Evolutionary conservation across 331 rosid genomes (phyloP).

Genomic region (Rosa hybrid): DNA sequence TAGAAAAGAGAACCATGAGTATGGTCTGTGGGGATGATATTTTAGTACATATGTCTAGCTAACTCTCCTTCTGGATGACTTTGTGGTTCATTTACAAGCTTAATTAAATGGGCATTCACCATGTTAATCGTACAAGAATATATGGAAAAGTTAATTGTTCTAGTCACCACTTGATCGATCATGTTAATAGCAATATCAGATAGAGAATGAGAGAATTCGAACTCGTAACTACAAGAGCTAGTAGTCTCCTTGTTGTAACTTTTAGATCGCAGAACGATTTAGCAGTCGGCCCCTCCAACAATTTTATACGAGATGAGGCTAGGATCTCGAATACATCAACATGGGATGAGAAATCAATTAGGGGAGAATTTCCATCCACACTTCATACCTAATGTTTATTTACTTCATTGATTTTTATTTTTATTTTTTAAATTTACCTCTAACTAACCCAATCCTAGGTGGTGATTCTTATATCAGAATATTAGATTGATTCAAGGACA

Average conservation of each 20-base stretch:
- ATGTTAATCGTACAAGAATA: not conserved
- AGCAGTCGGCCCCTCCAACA: no score
- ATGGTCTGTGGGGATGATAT: constrained; percentile 2
- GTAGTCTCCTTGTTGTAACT: no score
- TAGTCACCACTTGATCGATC: not conserved
- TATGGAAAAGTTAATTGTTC: not conserved
- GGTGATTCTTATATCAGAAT: not conserved
- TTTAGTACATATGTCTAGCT: not conserved
- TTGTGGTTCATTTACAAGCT: constrained; percentile 18
- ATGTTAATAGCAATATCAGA: not conserved
- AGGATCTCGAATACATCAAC: no score
- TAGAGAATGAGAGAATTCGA: no score
- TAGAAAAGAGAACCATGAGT: constrained; percentile 2
- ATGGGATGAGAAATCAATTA: no score
- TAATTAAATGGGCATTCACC: not conserved
- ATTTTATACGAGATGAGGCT: no score
- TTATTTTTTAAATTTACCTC: no score
- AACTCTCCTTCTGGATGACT: not conserved
- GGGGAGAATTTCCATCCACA: no score
- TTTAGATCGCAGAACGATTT: no score
- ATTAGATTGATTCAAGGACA: not conserved
- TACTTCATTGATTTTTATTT: no score
- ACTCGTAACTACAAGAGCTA: no score
- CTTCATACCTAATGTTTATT: no score
- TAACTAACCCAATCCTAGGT: not conserved